Evolutionary conservation across 345 rosid genomes (phyloP).

Genomic region (Mallotus nudiflorus): DNA sequence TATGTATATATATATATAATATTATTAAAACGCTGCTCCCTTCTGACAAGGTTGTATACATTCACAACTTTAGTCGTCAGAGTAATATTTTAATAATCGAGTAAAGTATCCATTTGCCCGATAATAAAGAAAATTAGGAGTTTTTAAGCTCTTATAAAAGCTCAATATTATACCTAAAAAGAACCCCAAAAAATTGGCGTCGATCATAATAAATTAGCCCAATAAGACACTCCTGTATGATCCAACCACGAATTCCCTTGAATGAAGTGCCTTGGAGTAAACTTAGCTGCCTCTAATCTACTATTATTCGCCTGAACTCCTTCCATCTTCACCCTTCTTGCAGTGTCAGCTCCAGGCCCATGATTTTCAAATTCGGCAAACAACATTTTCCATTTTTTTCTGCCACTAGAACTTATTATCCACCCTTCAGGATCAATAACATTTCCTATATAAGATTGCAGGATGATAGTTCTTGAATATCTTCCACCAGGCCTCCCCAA

Average conservation of each 20-base stretch:
- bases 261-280: background rate
- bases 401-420: background rate
- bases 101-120: no score
- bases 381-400: background rate
- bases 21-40: no score
- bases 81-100: no score
- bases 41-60: no score
- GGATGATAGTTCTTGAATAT: background rate
- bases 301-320: background rate
- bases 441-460: conserved; percentile 12
- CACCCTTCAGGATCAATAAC: conserved; percentile 16
- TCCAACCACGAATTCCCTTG: conserved; percentile 18
- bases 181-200: background rate
- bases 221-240: conserved; percentile 6
- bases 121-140: no score
- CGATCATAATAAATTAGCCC: background rate
- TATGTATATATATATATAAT: no score
- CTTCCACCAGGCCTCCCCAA: conserved; percentile 8
- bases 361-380: conserved; percentile 14
- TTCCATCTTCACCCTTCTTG: background rate
- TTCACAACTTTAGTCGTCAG: no score
- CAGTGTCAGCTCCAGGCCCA: conserved; percentile 18
- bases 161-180: no score
- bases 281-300: background rate
- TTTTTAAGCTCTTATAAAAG: no score